Conservation (phyloP, 1,284 basidiomycete species). For the Mixia osmundae region DNA sequence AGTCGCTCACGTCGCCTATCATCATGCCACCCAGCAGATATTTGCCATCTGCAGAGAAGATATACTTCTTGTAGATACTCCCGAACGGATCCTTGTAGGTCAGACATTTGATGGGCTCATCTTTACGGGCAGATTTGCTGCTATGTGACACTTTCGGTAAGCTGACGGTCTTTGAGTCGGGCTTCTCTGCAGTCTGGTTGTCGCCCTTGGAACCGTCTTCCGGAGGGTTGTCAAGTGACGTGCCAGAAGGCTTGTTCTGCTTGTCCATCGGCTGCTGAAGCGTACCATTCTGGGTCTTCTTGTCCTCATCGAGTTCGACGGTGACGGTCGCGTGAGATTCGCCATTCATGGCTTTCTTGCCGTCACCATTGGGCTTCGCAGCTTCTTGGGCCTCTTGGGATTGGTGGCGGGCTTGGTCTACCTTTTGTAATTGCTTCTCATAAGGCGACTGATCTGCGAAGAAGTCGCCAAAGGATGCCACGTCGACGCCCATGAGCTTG, state of each 20-base stretch:
- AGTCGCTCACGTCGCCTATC: constrained; percentile 50
- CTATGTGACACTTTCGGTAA: neutral
- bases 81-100: constrained; percentile 45
- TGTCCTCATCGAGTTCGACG: no score
- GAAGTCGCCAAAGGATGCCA: constrained; percentile 50
- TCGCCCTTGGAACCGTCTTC: no score
- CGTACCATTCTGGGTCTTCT: constrained; percentile 7
- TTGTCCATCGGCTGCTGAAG: constrained; percentile 4
- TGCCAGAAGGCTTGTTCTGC: constrained; percentile 1
- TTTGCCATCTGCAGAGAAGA: constrained; percentile 50
- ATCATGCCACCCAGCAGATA: constrained; percentile 55
- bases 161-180: no score
- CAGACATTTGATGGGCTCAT: constrained; percentile 36
- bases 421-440: neutral
- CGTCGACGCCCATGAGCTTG: constrained; percentile 50
- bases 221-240: no score
- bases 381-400: neutral
- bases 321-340: constrained; percentile 4
- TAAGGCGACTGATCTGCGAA: constrained; percentile 36
- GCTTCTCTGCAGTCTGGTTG: no score
- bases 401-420: neutral
- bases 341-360: constrained; percentile 6
- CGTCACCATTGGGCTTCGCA: neutral
- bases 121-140: constrained; percentile 10
- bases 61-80: constrained; percentile 47